A percentile compares a stretch with the other conserved stretches of the same genome.
Conservation (phyloP, 2,329 filamentous ascomycete species). For the Clarireedia hainanense region DNA sequence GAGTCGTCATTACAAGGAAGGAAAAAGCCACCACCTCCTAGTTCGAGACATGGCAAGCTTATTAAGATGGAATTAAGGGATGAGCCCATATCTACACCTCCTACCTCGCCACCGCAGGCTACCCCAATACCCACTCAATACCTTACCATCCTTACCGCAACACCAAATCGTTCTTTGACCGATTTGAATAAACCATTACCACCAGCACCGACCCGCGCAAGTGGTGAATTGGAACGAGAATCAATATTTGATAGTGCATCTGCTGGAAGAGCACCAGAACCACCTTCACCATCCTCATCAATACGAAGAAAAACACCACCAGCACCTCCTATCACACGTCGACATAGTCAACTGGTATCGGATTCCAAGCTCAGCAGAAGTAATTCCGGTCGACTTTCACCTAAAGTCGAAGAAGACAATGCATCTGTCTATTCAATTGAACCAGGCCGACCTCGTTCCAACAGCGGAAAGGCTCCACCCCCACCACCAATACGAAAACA, state of each 20-base stretch:
- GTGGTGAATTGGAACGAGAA: slow-evolving; percentile 35
- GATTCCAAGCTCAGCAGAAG: slow-evolving; percentile 22
- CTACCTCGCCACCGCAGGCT: slow-evolving; percentile 19
- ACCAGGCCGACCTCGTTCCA: slow-evolving; percentile 11
- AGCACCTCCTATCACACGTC: slow-evolving; percentile 33
- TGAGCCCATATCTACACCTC: slow-evolving; percentile 32
- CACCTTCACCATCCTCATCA: slow-evolving; percentile 28
- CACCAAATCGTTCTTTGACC: slow-evolving; percentile 30
- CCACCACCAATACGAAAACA: slow-evolving; percentile 29
- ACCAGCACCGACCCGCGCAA: slow-evolving; percentile 40
- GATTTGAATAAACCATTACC: slow-evolving; percentile 58
- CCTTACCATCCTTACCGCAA: slow-evolving; percentile 14
- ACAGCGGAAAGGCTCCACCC: slow-evolving; percentile 23
- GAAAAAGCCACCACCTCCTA: slow-evolving; percentile 65
- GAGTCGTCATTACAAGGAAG: slow-evolving; percentile 36
- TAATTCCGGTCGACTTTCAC: slow-evolving; percentile 20
- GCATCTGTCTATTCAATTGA: slow-evolving; percentile 11
- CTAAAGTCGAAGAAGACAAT: slow-evolving; percentile 26
- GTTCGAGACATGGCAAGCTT: slow-evolving; percentile 69
- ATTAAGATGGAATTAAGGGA: slow-evolving; percentile 46
- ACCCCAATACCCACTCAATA: slow-evolving; percentile 20
- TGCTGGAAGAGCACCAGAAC: slow-evolving; percentile 43
- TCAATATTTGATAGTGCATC: slow-evolving; percentile 47
- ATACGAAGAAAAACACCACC: slow-evolving; percentile 31
- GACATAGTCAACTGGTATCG: slow-evolving; percentile 26